Base-by-base conservation (phyloP, 208 protist species). In the Trypanosoma theileri region DNA sequence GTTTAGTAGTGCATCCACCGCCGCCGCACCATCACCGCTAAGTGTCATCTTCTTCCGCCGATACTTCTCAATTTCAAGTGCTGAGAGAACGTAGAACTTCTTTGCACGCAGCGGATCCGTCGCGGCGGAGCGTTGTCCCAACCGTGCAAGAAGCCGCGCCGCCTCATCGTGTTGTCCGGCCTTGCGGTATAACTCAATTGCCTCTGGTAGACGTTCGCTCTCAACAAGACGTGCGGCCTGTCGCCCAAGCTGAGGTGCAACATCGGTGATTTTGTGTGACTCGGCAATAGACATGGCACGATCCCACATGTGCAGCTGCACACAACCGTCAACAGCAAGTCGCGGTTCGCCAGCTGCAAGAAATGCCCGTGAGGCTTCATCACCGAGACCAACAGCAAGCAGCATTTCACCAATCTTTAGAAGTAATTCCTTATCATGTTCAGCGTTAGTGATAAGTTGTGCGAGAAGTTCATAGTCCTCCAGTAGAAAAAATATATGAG, bases 121-220 rank as follows among this genome's bases (percentile, higher is more conserved):
- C 51, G 77, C 56, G 21, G 85, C 86, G 11, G 82, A 91, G 13
- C 80, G 80, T 63, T 92, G 85, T 24, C 79, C 91, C 22, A 97
- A 79, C 75, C 95, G 69, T n/a, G 86, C 75, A 41, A 99, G 86
- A 52, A 98, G 81, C 79, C 89, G 93, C 28, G 96, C 97, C 14
- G 95, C 91, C 67, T 98, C 95, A 45, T 92, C 81, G 80, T 98
- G 89, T 40, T 89, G 90, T 26, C 93, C 86, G 1, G 97, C 98
- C 80, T 98, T 98, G 73, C 94, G 90, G 82, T 97, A 98, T 22
- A 99, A 82, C 82, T 98, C 96, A 63, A 99, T 97, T 17, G 98
- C 98, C 56, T 98, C 83, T 14, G 95, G 70, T n/a, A 94, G 74
- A 31, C 96, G 88, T 42, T 96, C 85, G 41, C 82, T 83, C 4